These are phyloP conservation scores for Hypoxylon lienhwacheense DNA, from an alignment of 495 filamentous ascomycete genomes.

Conservation along the genomic window DNA sequence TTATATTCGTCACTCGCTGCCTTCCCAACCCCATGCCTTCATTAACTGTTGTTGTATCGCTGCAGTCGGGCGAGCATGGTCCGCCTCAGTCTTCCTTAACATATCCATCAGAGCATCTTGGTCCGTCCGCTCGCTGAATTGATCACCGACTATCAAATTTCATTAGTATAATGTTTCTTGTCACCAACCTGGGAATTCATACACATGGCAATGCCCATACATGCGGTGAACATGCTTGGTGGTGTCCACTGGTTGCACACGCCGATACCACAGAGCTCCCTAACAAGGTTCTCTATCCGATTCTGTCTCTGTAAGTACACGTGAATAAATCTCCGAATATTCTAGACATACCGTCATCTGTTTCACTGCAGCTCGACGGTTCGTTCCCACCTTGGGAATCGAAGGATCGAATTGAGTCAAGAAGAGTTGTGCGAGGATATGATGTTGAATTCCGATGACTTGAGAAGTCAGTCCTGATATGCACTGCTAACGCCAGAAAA, in stretches of 20 bases:
- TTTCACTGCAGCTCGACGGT: conserved; percentile 34
- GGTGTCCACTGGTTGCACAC: conserved; percentile 53
- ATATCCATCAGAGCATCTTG: conserved; percentile 50
- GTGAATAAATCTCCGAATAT: not conserved
- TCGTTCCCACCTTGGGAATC: conserved; percentile 41
- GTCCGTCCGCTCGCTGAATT: conserved; percentile 46
- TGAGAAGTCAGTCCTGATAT: conserved; percentile 1
- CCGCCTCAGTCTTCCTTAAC: conserved; percentile 46
- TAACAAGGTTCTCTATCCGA: conserved; percentile 47
- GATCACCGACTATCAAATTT: conserved; percentile 48
- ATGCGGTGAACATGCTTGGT: conserved; percentile 58
- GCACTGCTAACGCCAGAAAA: not conserved
- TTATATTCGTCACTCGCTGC: conserved; percentile 14
- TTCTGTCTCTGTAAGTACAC: conserved; percentile 34
- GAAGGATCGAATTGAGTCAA: conserved; percentile 48
- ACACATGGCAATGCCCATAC: conserved; percentile 57
- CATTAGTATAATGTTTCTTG: conserved; percentile 12
- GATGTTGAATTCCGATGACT: conserved; percentile 59
- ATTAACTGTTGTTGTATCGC: conserved; percentile 44
- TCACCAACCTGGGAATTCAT: conserved; percentile 21
- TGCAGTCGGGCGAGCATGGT: conserved; percentile 51
- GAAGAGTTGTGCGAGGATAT: conserved; percentile 57
- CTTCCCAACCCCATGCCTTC: conserved; percentile 46
- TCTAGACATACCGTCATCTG: conserved; percentile 38
- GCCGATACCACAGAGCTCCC: conserved; percentile 55